Evolutionary conservation across 148 eudicot genomes (phyloP), one percentile per base, ranked within the genome.

Genomic region (Oxyria digyna): DNA sequence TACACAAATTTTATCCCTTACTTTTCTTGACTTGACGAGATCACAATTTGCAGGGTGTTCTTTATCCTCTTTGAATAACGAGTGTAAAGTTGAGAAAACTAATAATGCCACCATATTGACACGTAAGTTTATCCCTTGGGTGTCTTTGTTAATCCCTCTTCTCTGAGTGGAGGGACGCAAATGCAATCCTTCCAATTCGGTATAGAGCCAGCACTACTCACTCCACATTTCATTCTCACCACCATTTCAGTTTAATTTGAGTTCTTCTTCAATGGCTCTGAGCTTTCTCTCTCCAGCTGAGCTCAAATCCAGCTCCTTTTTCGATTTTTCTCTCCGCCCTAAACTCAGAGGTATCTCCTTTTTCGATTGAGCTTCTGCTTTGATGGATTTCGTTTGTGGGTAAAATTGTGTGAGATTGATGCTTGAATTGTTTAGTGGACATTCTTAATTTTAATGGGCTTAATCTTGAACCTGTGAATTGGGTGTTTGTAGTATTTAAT

Each of bases 201-300:
- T 31, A 59, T 15, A 59, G 65, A 59, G 31, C 37, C 38, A 15
- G 62, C 29, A 59, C 35, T 59, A 59, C 35, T 59, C 18, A 6
- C 20, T 21, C 57, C 11, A 50, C 8, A 6, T 14, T 21, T 50
- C 11, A 8, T 59, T 59, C 37, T 27, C 65, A 59, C 37, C 20
- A 4, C 1, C 18, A 31, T 5, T 27, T 31, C 6, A 15, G 1
- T 59, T 59, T 31, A 14, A 59, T 26, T 33, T 33, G 5, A 35
- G 13, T 33, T 18, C 32, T 48, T n/a, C 0, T 57, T 40, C 69
- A 17, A 91, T 87, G 95, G 91, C 95, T 77, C 59, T 89, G 59
- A 93, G 78, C 75, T 78, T 87, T 66, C 76, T 80, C 29, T 80
- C 85, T 45, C 83, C 86, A 12, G 72, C 86, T 42, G 91, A 87